Conservation (phyloP, 306 rosid genomes). For the Hippophae rhamnoides region DNA sequence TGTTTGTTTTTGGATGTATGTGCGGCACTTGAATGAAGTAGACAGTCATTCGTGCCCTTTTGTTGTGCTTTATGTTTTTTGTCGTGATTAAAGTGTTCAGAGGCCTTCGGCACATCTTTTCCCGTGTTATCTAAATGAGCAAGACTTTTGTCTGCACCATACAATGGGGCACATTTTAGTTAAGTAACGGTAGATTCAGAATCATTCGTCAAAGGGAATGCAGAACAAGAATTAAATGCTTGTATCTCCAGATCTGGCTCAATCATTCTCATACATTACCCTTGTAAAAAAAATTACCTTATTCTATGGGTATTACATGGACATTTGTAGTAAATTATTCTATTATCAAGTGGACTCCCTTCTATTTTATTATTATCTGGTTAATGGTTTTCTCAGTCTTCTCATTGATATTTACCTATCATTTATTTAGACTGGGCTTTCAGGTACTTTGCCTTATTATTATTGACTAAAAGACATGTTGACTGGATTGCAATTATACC, state of each 20-base stretch:
- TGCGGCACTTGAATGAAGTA: background rate
- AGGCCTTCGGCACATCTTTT: background rate
- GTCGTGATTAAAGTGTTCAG: background rate
- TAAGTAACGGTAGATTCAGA: background rate
- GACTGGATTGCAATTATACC: too few species aligned
- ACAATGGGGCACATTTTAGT: background rate
- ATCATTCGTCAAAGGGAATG: background rate
- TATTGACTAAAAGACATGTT: too few species aligned
- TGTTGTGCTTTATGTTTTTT: background rate
- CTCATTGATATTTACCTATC: too few species aligned
- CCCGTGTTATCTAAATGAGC: background rate
- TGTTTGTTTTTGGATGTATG: background rate
- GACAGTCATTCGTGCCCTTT: background rate
- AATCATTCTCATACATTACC: too few species aligned
- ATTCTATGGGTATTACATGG: too few species aligned
- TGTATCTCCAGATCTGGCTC: background rate
- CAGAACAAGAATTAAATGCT: background rate
- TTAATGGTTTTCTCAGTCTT: too few species aligned
- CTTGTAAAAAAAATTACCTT: too few species aligned
- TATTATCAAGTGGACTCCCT: too few species aligned
- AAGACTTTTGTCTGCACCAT: background rate
- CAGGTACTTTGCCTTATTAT: too few species aligned
- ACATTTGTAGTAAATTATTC: too few species aligned
- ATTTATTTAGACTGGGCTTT: too few species aligned
- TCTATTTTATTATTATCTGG: too few species aligned